These are phyloP conservation scores for Lipomyces orientalis DNA, from an alignment of 805 yeast genomes.

Conservation along the genomic window DNA sequence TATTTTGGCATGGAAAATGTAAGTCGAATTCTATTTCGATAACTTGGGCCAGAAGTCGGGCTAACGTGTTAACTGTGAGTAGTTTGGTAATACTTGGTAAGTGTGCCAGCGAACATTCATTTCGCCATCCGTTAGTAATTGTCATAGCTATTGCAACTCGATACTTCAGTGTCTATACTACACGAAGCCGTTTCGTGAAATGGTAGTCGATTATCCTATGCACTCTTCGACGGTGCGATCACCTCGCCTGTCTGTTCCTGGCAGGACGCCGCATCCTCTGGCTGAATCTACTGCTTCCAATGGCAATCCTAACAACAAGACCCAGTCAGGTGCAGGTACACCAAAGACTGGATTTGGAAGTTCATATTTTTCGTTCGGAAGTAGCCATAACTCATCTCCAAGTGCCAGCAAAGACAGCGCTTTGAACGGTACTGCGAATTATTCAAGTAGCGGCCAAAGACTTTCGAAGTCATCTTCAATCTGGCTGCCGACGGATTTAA, in stretches of 20 bases:
- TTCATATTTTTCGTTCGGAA: conserved; percentile 14
- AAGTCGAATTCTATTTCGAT: background rate
- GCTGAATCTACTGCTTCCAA: background rate
- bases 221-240: conserved; percentile 29
- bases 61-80: background rate
- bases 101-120: conserved; percentile 48
- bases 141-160: conserved; percentile 76
- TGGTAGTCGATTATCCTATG: conserved; percentile 56
- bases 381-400: background rate
- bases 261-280: conserved; percentile 23
- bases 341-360: conserved; percentile 2
- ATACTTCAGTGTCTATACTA: conserved; percentile 86
- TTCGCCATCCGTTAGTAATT: conserved; percentile 34
- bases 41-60: background rate
- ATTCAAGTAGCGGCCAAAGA: background rate
- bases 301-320: background rate
- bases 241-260: conserved; percentile 27
- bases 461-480: background rate
- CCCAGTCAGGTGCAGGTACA: background rate
- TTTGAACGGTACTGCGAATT: background rate
- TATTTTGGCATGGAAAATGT: conserved; percentile 52
- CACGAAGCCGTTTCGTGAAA: conserved; percentile 69
- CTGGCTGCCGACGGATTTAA: background rate
- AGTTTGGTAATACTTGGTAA: conserved; percentile 72
- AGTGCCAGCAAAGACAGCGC: background rate